Evolutionary conservation across 352 stramenopile species (phyloP).

Genomic region (Globisporangium cystogenes): DNA sequence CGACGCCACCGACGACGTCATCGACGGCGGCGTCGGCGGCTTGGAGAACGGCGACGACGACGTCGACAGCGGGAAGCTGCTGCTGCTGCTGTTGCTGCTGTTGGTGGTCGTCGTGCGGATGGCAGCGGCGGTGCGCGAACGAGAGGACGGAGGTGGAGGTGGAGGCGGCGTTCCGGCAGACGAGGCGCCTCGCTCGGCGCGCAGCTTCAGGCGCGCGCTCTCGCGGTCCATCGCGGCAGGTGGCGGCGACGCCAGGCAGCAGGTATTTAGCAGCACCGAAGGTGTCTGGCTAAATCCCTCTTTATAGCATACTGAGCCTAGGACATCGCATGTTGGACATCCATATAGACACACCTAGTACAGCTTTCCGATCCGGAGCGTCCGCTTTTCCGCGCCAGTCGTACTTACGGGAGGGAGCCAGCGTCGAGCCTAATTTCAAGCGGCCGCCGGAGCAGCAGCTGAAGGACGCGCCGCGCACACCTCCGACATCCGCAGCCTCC

Average conservation of each 20-base stretch:
- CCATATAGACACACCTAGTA: not conserved
- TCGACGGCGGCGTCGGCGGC: slow-evolving; percentile 6
- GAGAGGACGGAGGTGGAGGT: not conserved
- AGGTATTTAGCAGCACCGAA: too few species aligned
- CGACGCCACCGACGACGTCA: slow-evolving; percentile 7
- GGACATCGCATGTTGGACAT: not conserved
- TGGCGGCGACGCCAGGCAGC: too few species aligned
- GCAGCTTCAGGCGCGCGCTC: slow-evolving; percentile 37
- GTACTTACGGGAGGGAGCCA: slow-evolving; percentile 3
- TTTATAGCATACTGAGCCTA: not conserved
- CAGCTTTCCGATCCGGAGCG: not conserved
- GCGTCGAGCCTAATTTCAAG: not conserved
- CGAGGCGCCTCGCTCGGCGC: slow-evolving; percentile 17
- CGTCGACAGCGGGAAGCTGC: not conserved
- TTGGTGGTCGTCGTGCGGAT: not conserved
- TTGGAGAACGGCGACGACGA: slow-evolving; percentile 10
- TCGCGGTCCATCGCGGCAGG: slow-evolving; percentile 2
- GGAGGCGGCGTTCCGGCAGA: not conserved
- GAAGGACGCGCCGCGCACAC: not conserved
- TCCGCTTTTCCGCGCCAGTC: slow-evolving; percentile 2
- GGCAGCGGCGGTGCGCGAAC: not conserved
- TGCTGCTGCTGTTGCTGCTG: slow-evolving; percentile 5
- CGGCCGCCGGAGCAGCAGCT: too few species aligned
- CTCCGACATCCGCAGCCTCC: slow-evolving; percentile 12
- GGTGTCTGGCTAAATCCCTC: too few species aligned